Evolutionary conservation across 2,329 filamentous ascomycete species (phyloP), one percentile per base, ranked within the genome.

Genomic region (Apiospora saccharicola): DNA sequence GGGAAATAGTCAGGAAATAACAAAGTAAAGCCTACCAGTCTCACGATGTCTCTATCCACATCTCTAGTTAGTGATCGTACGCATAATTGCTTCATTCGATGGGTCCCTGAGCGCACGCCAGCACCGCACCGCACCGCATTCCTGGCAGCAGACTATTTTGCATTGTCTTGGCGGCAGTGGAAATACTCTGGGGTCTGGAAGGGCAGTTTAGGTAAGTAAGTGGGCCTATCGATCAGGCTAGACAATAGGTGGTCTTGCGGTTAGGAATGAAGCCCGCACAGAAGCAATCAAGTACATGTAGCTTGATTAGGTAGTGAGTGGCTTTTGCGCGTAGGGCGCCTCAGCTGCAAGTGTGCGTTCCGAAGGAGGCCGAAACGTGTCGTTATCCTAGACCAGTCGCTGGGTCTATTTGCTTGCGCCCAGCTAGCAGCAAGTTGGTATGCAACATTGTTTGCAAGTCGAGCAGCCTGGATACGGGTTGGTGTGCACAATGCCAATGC

Each of bases 381-480:
- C 53, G 53, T 37, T 22, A 7, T 22, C 30, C 53, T 19, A n/a
- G 12, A 5, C 57, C 57, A 37, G 19, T 64, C 57, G 34, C 22
- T 19, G 30, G 19, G 22, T 64, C 57, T 64, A 41, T 64, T 64
- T 64, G 57, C 57, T 37, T 41, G 34, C 30, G 53, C 37, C 53
- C 37, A 34, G 34, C 30, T n/a, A 57, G 14, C 16, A 57, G 37
- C 37, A 41, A 10, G 37, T 41, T 41, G 37, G 6, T 34, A 57
- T 57, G 53, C 57, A 64, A 41, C 57, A 64, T 64, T 64, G 57
- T 64, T 64, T 64, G 57, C 57, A 22, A 41, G 34, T 41, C n/a
- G 57, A 34, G 57, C 12, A 30, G 53, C 53, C 34, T n/a, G 41
- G 49, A 1, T 51, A 24, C n/a, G 49, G 49, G 13, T 14, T 51